phyloP scores from a whole-genome alignment of 345 rosid genomes.

The Tarenaya hassleriana region DNA sequence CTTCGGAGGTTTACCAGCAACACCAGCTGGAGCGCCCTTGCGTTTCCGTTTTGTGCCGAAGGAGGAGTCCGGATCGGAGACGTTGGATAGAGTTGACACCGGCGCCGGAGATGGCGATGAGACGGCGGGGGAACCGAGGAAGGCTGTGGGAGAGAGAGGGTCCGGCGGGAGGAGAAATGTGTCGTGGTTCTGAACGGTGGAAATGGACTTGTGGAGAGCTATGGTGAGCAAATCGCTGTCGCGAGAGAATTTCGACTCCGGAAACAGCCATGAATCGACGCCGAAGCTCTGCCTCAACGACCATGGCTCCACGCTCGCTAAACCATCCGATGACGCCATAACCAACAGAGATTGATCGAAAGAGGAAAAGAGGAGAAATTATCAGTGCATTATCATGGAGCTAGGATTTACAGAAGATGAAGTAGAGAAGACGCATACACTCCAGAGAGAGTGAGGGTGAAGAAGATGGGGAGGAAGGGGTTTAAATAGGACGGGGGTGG shows the following conservation, averaged over 20 bases:
- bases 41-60: constrained; percentile 28
- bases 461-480: background rate
- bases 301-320: constrained; percentile 30
- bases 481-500: constrained; percentile 26
- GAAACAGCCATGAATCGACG: constrained; percentile 26
- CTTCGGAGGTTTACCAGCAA: constrained; percentile 42
- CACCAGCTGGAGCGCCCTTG: constrained; percentile 8
- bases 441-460: constrained; percentile 15
- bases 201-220: constrained; percentile 55
- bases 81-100: constrained; percentile 29
- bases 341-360: constrained; percentile 1
- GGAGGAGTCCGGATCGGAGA: constrained; percentile 29
- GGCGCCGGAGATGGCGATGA: constrained; percentile 43
- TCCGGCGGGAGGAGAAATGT: background rate
- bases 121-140: constrained; percentile 28
- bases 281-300: constrained; percentile 20
- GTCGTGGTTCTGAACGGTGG: constrained; percentile 13
- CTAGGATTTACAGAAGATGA: background rate
- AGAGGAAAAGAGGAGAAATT: background rate
- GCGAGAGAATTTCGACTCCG: constrained; percentile 25
- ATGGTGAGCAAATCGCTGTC: constrained; percentile 22
- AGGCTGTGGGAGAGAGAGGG: constrained; percentile 17
- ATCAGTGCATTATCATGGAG: background rate
- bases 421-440: background rate
- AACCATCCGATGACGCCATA: constrained; percentile 26